Percentiles rank a stretch among this genome's conserved stretches.
These are phyloP conservation scores for Phytophthora tentaculata DNA, from an alignment of 352 stramenopile genomes.

Conservation along the genomic window DNA sequence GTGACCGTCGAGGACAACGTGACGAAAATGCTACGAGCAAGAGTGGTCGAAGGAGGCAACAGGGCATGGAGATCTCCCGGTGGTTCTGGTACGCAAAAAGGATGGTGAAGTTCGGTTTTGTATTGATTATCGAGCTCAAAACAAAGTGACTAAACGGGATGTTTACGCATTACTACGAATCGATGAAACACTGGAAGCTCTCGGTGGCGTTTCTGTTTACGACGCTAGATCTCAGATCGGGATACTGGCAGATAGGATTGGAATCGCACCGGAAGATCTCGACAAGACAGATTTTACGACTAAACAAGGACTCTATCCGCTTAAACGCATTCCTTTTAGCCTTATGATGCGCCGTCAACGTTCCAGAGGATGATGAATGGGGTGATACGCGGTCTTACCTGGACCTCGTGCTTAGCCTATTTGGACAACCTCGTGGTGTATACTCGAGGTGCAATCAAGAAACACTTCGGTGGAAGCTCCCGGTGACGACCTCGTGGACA, in stretches of 20 bases:
- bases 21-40: not conserved
- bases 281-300: not conserved
- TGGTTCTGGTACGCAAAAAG: not conserved
- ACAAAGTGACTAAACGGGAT: not conserved
- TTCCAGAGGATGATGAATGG: conserved; percentile 3
- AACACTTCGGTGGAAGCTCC: too few species aligned
- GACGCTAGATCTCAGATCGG: not conserved
- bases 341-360: not conserved
- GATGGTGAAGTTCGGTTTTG: not conserved
- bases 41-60: not conserved
- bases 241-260: not conserved
- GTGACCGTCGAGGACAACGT: not conserved
- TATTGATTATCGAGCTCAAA: not conserved
- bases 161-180: not conserved
- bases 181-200: not conserved
- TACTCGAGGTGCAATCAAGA: too few species aligned
- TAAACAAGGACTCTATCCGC: not conserved
- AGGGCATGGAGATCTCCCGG: not conserved
- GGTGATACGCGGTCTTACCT: not conserved
- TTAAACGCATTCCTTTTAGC: not conserved
- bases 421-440: not conserved
- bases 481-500: too few species aligned
- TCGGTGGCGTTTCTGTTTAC: not conserved
- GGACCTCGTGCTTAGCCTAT: not conserved
- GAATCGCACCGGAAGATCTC: not conserved